Conservation (phyloP, 345 rosid genomes). For the Mercurialis annua region DNA sequence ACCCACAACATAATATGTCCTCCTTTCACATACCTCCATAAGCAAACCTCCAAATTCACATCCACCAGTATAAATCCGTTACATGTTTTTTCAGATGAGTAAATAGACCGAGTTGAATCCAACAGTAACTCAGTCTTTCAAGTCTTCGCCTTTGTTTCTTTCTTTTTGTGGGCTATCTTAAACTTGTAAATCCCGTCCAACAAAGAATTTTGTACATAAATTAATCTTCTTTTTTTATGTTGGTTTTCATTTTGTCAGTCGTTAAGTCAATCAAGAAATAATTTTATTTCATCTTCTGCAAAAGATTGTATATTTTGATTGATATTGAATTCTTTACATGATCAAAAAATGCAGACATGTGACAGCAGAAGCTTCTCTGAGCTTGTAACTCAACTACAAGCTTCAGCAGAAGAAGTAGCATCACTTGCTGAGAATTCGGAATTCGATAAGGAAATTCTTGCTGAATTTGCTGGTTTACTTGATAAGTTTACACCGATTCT, state of each 20-base stretch:
- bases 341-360: slow-evolving; percentile 26
- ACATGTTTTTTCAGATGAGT: background rate
- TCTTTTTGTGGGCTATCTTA: background rate
- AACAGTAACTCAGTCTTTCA: background rate
- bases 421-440: slow-evolving; percentile 34
- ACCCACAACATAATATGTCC: slow-evolving; percentile 21
- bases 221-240: no score
- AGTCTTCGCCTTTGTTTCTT: background rate
- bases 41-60: slow-evolving; percentile 16
- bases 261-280: no score
- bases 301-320: background rate
- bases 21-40: slow-evolving; percentile 22
- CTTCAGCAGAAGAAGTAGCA: slow-evolving; percentile 33
- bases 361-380: slow-evolving; percentile 35
- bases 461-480: slow-evolving; percentile 38
- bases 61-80: background rate
- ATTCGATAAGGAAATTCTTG: slow-evolving; percentile 30
- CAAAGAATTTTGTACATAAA: background rate
- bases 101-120: slow-evolving; percentile 16
- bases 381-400: slow-evolving; percentile 33
- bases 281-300: background rate
- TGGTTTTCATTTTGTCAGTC: no score
- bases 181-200: slow-evolving; percentile 17
- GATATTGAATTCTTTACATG: background rate
- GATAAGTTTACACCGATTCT: slow-evolving; percentile 48